Base-by-base conservation (phyloP, 2,329 filamentous ascomycete genomes). In the Fusarium sp. region DNA sequence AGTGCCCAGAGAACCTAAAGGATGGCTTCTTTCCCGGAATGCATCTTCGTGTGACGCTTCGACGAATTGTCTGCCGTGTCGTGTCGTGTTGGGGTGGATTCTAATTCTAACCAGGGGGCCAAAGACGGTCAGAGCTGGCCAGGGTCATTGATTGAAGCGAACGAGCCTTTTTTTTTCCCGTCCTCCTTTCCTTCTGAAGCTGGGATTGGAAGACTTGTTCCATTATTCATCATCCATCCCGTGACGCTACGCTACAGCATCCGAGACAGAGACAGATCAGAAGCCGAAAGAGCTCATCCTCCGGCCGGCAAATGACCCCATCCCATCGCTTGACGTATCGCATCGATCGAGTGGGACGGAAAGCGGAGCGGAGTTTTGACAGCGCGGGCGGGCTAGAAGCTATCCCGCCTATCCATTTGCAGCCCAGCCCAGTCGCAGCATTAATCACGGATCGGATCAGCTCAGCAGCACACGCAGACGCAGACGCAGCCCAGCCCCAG, bases 121-220 rank as follows among this genome's bases (percentile, higher is more conserved):
- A 42, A 47, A 70, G 47, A 66, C 56, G 31, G 22, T 52, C 60
- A 62, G n/a, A 62, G 56, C 24, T 22, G 11, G 31, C 62, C 62
- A 70, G 68, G 68, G 71, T 69, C 47, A 50, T 35, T 59, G 40
- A 47, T 35, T 59, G 40, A 47, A 64, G 60, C 61, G 74, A 74
- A 59, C 69, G 68, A 72, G 62, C 54, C 27, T 40, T 58, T 58
- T 58, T 58, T 58, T 29, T 16, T 50, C 16, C 7, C 47, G 11
- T 52, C 47, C 27, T 54, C 45, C 45, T 50, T 24, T 24, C 45
- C 35, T 70, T 65, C 35, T 59, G 62, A 54, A 57, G 61, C 59
- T 62, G 56, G 47, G 47, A 37, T 20, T 35, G 34, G 45, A 62
- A 31, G 45, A 10, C 47, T 63, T 22, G 16, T 4, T 56, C 24